Evolutionary conservation across 495 filamentous ascomycete genomes (phyloP), one percentile per base, ranked within the genome.

Genomic region (Xeromyces bisporus): DNA sequence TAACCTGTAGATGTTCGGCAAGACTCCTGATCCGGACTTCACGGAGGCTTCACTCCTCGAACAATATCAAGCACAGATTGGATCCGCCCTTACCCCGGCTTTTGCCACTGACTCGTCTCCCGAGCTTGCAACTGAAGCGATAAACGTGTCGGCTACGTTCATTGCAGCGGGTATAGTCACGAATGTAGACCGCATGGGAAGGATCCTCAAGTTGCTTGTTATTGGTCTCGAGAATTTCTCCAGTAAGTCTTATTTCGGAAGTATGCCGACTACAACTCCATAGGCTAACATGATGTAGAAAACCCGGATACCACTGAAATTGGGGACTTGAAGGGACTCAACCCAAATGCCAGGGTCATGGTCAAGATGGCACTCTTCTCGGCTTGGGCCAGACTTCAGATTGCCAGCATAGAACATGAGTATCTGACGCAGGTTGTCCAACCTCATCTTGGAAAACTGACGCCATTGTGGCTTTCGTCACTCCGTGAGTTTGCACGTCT

Each of bases 381-480:
- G n/a, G 89, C 85, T 6, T 99, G 89, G 89, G 91, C 89, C n/a
- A 81, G 93, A 38, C 68, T 99, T 18, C 91, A 99, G 51, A 85
- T 99, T 26, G 86, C 91, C 2, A 94, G 89, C 55, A 76, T 73
- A 15, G 87, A 96, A 42, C 85, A 96, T 34, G 74, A 73, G 18
- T 96, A 96, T 43, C 64, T 99, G 16, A 73, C 77, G 3, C 70
- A 85, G 38, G 85, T 96, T 1, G 65, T 99, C 23, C 80, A 85
- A 44, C 89, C 91, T 10, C 80, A 96, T 45, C 76, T 96, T 34
- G 73, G 75, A 6, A 83, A 73, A 28, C 56, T 99, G 8, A 91
- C 87, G 0, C 89, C 89, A 0, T 58, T 96, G 2, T 99, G 89
- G 89, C 65, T 99, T 2, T 76, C 85, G 23, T 93, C 85, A 12